These are phyloP conservation scores for Phytophthora brassicae DNA, from an alignment of 352 stramenopile genomes.

Conservation along the genomic window DNA sequence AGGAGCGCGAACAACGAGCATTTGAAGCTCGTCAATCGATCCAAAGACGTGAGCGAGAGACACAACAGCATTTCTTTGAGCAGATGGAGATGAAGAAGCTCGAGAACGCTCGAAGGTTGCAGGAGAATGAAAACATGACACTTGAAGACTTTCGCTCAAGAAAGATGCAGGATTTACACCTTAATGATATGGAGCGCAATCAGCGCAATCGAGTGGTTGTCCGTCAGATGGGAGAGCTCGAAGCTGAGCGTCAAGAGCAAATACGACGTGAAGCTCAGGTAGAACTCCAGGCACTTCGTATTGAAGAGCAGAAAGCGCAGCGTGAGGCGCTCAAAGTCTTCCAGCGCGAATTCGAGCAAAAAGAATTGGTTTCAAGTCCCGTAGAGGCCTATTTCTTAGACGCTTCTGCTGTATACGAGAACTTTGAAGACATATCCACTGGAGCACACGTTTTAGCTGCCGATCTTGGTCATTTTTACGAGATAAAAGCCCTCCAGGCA, in stretches of 20 bases:
- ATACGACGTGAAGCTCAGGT: constrained; percentile 46
- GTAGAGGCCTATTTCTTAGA: constrained; percentile 65
- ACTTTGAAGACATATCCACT: constrained; percentile 38
- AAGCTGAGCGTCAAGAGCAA: constrained; percentile 52
- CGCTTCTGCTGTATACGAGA: constrained; percentile 31
- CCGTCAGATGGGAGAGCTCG: constrained; percentile 49
- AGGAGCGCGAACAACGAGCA: constrained; percentile 39
- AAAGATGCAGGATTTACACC: constrained; percentile 43
- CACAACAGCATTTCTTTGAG: constrained; percentile 54
- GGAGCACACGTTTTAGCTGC: constrained; percentile 42
- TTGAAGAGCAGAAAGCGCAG: constrained; percentile 48
- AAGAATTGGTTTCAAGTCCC: constrained; percentile 60
- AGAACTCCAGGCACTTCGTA: constrained; percentile 44
- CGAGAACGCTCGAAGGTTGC: constrained; percentile 29
- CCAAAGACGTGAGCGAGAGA: constrained; percentile 43
- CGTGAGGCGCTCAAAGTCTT: constrained; percentile 59
- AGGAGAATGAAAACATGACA: constrained; percentile 58
- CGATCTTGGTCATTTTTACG: constrained; percentile 62
- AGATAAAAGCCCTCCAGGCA: constrained; percentile 55
- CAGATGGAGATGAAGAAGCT: constrained; percentile 64
- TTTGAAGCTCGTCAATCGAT: constrained; percentile 42
- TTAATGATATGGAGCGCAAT: constrained; percentile 31
- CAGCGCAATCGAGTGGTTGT: constrained; percentile 42
- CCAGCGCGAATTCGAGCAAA: constrained; percentile 65
- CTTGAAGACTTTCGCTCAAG: constrained; percentile 56